These are phyloP conservation scores for Xylaria scruposa DNA, from an alignment of 495 filamentous ascomycete genomes.

Conservation along the genomic window DNA sequence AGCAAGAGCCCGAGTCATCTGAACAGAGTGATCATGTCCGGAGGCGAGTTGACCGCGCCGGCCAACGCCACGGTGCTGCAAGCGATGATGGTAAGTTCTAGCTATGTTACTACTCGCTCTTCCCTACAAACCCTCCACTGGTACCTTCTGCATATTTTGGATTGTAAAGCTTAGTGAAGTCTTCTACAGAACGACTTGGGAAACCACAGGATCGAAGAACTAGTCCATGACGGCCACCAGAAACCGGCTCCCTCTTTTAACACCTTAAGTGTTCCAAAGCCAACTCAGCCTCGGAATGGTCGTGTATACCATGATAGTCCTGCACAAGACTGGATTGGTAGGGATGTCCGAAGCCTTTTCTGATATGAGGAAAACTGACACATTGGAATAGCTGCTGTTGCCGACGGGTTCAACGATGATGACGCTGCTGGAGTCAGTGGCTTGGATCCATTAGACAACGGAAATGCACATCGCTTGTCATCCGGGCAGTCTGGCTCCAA, in stretches of 20 bases:
- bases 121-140: not conserved
- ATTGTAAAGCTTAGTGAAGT: not conserved
- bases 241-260: not conserved
- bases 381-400: slow-evolving; percentile 28
- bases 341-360: not conserved
- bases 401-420: slow-evolving; percentile 34
- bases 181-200: slow-evolving; percentile 35
- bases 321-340: slow-evolving; percentile 26
- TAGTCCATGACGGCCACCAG: slow-evolving; percentile 14
- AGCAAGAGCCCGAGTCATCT: not conserved
- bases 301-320: not conserved
- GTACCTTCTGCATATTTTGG: not conserved
- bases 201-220: slow-evolving; percentile 32
- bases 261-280: not conserved
- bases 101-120: not conserved
- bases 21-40: slow-evolving; percentile 13
- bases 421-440: slow-evolving; percentile 30
- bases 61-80: not conserved
- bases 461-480: slow-evolving; percentile 34
- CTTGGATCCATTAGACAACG: slow-evolving; percentile 32
- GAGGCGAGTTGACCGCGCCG: not conserved
- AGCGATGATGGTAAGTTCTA: slow-evolving; percentile 36
- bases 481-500: not conserved
- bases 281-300: not conserved
- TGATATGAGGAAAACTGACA: slow-evolving; percentile 13